These are phyloP conservation scores for Ustilago esculenta DNA, from an alignment of 1,284 basidiomycete species.

Conservation along the genomic window DNA sequence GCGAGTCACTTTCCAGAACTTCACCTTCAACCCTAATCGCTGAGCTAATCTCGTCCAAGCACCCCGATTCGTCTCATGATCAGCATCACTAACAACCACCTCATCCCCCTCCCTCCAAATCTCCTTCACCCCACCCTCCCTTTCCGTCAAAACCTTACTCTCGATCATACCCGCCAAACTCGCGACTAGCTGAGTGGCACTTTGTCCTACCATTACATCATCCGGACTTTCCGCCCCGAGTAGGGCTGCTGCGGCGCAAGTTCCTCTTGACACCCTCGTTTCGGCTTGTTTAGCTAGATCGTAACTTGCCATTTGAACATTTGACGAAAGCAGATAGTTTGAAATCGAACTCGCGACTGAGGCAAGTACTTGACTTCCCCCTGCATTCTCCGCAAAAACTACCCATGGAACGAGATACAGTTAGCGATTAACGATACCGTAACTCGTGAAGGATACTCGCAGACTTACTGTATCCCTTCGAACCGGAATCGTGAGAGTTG, in stretches of 20 bases:
- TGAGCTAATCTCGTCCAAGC: constrained; percentile 79
- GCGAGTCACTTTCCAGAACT: constrained; percentile 73
- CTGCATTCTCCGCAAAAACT: constrained; percentile 80
- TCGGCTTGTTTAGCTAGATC: constrained; percentile 73
- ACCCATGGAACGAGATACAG: too few relatives aligned
- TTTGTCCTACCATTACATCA: constrained; percentile 75
- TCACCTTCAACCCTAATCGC: constrained; percentile 72
- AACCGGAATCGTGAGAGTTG: too few relatives aligned
- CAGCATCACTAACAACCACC: constrained; percentile 75
- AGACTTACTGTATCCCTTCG: too few relatives aligned
- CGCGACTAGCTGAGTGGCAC: constrained; percentile 42
- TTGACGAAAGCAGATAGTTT: constrained; percentile 77
- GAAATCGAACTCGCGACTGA: constrained; percentile 73
- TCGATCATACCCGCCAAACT: constrained; percentile 42
- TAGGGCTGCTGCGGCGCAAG: constrained; percentile 72
- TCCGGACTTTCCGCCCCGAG: constrained; percentile 74
- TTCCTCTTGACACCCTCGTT: constrained; percentile 71
- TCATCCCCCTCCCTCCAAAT: constrained; percentile 75
- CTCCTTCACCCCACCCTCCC: constrained; percentile 71
- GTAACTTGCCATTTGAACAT: constrained; percentile 77
- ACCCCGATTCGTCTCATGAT: constrained; percentile 84
- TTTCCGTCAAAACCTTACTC: constrained; percentile 5
- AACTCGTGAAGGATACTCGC: too few relatives aligned
- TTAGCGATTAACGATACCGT: too few relatives aligned
- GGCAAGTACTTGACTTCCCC: constrained; percentile 74